These are phyloP conservation scores for Pisolithus microcarpus DNA, from an alignment of 768 basidiomycete species.

Conservation along the genomic window DNA sequence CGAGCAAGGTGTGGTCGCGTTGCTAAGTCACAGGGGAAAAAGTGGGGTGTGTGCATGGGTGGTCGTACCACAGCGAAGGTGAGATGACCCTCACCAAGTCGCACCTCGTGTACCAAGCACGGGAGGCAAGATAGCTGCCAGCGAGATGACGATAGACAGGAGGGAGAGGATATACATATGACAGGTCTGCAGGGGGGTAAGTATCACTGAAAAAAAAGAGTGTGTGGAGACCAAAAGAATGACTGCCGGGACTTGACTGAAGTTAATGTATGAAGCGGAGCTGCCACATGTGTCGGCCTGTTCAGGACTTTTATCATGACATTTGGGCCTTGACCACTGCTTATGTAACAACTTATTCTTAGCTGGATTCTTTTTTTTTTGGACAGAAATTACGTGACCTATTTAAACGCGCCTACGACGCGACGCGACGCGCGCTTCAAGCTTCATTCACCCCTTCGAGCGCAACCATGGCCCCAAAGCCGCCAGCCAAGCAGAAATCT, in stretches of 20 bases:
- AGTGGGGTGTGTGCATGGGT: background rate
- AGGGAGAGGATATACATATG: constrained; percentile 12
- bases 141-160: constrained; percentile 8
- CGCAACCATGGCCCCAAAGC: constrained; percentile 12
- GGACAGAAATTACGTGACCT: background rate
- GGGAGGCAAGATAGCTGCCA: constrained; percentile 14
- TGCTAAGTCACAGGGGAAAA: constrained; percentile 20
- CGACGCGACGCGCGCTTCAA: constrained; percentile 8
- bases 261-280: too few relatives aligned
- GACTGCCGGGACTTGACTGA: background rate
- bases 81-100: constrained; percentile 18
- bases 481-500: constrained; percentile 31
- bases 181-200: constrained; percentile 3
- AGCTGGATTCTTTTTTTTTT: background rate
- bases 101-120: constrained; percentile 17
- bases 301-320: background rate
- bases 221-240: constrained; percentile 5
- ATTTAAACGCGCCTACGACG: background rate
- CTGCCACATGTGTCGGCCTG: too few relatives aligned
- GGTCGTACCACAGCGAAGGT: background rate
- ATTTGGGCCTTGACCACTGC: background rate
- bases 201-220: constrained; percentile 6
- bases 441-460: background rate
- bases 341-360: background rate
- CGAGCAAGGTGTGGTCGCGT: constrained; percentile 30